phyloP scores from a whole-genome alignment of 2,329 filamentous ascomycete species.

The Cordyceps farinosa region DNA sequence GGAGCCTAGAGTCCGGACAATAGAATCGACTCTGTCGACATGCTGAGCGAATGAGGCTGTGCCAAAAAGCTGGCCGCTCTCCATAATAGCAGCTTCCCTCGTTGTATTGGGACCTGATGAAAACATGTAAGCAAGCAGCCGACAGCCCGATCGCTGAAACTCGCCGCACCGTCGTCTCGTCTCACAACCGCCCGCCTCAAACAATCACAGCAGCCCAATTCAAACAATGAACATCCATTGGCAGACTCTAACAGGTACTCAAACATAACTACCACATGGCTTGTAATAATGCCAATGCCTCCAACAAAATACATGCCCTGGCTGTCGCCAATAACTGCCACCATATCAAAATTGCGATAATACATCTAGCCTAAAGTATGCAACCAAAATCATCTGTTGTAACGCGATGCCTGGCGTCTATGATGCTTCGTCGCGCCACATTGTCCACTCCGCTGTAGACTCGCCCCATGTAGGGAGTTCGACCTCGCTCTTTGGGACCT shows the following conservation, averaged over 20 bases:
- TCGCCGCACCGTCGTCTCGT: background rate
- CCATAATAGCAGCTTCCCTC: background rate
- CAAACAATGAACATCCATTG: conserved; percentile 12
- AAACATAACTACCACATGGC: conserved; percentile 17
- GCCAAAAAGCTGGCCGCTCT: background rate
- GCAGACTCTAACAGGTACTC: conserved; percentile 12
- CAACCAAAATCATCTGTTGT: conserved; percentile 13
- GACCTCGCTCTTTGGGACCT: conserved; percentile 23
- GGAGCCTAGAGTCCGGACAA: background rate
- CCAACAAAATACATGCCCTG: conserved; percentile 16
- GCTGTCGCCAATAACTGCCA: conserved; percentile 17
- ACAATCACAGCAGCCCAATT: background rate
- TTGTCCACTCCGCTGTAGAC: background rate
- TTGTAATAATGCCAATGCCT: conserved; percentile 14
- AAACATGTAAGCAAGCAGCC: background rate
- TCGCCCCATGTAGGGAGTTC: conserved; percentile 31
- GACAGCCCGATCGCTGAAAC: background rate
- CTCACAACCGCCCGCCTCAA: background rate
- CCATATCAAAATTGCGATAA: conserved; percentile 17
- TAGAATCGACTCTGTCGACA: background rate
- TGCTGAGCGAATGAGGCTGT: background rate
- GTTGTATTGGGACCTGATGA: background rate
- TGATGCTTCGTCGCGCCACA: conserved; percentile 13
- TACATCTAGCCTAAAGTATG: conserved; percentile 12
- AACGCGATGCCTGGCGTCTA: background rate